Evolutionary conservation across 2,329 filamentous ascomycete species (phyloP).

Genomic region (Colletotrichum lentis): DNA sequence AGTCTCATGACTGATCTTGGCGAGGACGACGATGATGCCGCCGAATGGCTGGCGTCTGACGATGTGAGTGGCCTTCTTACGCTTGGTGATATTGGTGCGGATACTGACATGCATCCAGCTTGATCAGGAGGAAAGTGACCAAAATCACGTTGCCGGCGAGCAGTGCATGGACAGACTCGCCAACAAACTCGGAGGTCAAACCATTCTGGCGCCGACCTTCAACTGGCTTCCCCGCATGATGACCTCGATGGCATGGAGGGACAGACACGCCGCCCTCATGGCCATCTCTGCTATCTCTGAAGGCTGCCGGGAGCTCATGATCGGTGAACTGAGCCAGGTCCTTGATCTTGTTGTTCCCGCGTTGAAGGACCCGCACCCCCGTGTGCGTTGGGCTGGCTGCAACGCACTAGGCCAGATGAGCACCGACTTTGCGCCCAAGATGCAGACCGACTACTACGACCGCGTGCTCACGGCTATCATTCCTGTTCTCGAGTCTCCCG

Average conservation of each 20-base stretch:
- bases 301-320: constrained; percentile 94
- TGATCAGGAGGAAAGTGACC: constrained; percentile 93
- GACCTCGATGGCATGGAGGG: constrained; percentile 91
- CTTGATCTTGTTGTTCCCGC: constrained; percentile 94
- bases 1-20: constrained; percentile 98
- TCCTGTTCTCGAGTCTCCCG: constrained; percentile 86
- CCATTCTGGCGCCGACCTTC: constrained; percentile 93
- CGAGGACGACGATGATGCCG: constrained; percentile 90
- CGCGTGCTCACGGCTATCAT: constrained; percentile 89
- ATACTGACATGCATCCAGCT: constrained; percentile 62
- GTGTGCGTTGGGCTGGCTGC: constrained; percentile 96
- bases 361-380: constrained; percentile 86
- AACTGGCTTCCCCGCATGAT: constrained; percentile 98
- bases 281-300: constrained; percentile 98
- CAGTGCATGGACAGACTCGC: constrained; percentile 98
- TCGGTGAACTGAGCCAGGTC: constrained; percentile 92
- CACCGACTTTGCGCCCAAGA: constrained; percentile 96
- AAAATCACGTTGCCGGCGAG: constrained; percentile 96
- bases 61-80: constrained; percentile 68
- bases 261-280: constrained; percentile 96
- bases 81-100: not conserved
- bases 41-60: constrained; percentile 91
- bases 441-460: constrained; percentile 96
- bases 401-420: constrained; percentile 99
- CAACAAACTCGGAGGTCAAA: constrained; percentile 94